Evolutionary conservation across 2,329 filamentous ascomycete species (phyloP), one percentile per base, ranked within the genome.

Genomic region (Fusarium duplospermum): DNA sequence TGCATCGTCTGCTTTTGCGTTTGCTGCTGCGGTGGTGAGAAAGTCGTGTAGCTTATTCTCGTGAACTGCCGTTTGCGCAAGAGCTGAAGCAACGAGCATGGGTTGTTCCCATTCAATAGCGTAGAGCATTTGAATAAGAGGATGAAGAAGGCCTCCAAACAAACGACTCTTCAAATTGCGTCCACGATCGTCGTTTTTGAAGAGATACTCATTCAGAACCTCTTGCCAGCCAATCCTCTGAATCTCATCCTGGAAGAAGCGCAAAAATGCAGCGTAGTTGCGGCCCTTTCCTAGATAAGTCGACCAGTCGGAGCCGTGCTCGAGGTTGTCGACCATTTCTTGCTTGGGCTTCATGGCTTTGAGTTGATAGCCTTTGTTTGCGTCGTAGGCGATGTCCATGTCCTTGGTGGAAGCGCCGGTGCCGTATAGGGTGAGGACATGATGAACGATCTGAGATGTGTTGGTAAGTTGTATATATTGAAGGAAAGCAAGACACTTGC

Each of bases 121-220:
- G 79, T 94, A 97, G 58, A 94, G 93, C 22, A 97, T 87, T 80
- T 97, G 94, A 71, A 98, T 95, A 18, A 96, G 84, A 2, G 94
- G 94, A 78, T 78, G 72, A 16, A 76, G 62, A 4, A 76, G 79
- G 87, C 91, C 92, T 18, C 87, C 88, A 78, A 90, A 94, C 78
- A 96, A 84, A 20, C 94, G 87, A 2, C 87, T 85, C 4, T 95
- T 83, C 86, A 98, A 85, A 70, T 92, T 90, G 42, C 95, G 89
- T 6, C 92, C 91, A 50, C 87, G 83, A 50, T 90, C 87, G 64
- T 92, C 89, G 3, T 88, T 89, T 4, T 88, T 86, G 79, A 98
- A 94, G 1, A 97, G 71, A 76, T 93, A 92, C 77, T 93, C 88
- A 18, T 86, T 83, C 31, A 97, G 65, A 0, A 91, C 90, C 1